Base-by-base conservation (phyloP, 169 alveolate species). In the Plasmodium adleri region DNA sequence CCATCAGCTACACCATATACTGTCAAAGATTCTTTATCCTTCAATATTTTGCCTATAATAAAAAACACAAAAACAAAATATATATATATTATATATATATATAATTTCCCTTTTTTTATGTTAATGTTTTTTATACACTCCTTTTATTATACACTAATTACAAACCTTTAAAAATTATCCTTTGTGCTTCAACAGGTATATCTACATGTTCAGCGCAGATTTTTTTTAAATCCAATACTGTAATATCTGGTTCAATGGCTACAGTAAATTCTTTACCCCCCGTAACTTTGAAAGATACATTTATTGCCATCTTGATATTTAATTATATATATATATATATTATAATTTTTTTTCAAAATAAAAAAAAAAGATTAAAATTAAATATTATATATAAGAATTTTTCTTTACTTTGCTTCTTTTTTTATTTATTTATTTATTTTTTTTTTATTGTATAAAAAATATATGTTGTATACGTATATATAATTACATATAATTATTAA, bases 91-190 rank as follows among this genome's bases (percentile, higher is more conserved):
- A 17, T 54, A 54, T 13, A n/a, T 6, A 54, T 54, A 17, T 5
- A 54, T 52, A 39, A 39, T 39, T 39, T 39, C 1, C 47, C 47
- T 4, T 39, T 5, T 32, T 32, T 32, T 4, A 32, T 3, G 45
- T 32, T 32, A 32, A 32, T 32, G 9, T 4, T 32, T 32, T 32
- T 4, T 32, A 32, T 32, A 32, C 0, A 32, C 9, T 32, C 45
- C 47, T 39, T 39, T 39, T 39, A 39, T 39, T 39, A 39, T 39
- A 39, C 9, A 39, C 63, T 64, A 17, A 62, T 26, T 85, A 13
- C n/a, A 32, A 59, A 92, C 97, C 97, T 91, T 94, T 95, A 80
- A 94, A 95, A 88, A 96, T 95, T 64, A 96, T 90, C 52, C 97
- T 92, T 66, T 94, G 97, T 24, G 92, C 93, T 47, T 92, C 94